Evolutionary conservation across 495 filamentous ascomycete species (phyloP).

Genomic region (Lasiosphaeria ovina): DNA sequence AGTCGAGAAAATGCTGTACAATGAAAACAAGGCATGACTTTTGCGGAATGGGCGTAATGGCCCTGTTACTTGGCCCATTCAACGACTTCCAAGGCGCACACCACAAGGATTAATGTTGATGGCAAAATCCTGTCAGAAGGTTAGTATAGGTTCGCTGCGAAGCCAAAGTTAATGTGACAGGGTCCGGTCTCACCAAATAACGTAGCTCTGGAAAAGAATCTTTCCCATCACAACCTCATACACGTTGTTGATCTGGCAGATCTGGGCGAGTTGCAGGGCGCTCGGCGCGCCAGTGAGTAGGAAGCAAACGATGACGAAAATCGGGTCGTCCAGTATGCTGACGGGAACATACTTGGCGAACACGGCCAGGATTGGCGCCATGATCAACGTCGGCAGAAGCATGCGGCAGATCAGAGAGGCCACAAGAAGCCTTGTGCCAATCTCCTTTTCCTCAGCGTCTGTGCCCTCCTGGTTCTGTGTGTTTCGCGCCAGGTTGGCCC

Average conservation of each 20-base stretch:
- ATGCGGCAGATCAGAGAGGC: slow-evolving; percentile 86
- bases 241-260: slow-evolving; percentile 97
- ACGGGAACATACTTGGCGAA: slow-evolving; percentile 87
- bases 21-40: too few species aligned
- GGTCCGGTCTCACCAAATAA: slow-evolving; percentile 69
- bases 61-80: slow-evolving; percentile 67
- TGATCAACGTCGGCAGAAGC: slow-evolving; percentile 86
- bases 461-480: slow-evolving; percentile 59
- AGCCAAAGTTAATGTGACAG: background rate
- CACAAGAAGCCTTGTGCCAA: slow-evolving; percentile 73
- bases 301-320: slow-evolving; percentile 97
- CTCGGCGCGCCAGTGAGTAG: slow-evolving; percentile 91
- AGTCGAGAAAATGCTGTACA: too few species aligned
- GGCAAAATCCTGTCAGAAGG: slow-evolving; percentile 72
- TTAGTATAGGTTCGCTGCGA: slow-evolving; percentile 23
- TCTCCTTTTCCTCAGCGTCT: slow-evolving; percentile 63
- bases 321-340: slow-evolving; percentile 95
- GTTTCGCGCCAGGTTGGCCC: slow-evolving; percentile 83
- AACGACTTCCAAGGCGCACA: slow-evolving; percentile 87
- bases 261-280: slow-evolving; percentile 92
- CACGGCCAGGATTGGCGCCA: slow-evolving; percentile 90
- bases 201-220: slow-evolving; percentile 95
- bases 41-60: background rate
- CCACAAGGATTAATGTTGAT: slow-evolving; percentile 84
- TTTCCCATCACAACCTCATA: slow-evolving; percentile 92